Evolutionary conservation across 2,329 filamentous ascomycete genomes (phyloP).

Genomic region (Delphinella strobiligena): DNA sequence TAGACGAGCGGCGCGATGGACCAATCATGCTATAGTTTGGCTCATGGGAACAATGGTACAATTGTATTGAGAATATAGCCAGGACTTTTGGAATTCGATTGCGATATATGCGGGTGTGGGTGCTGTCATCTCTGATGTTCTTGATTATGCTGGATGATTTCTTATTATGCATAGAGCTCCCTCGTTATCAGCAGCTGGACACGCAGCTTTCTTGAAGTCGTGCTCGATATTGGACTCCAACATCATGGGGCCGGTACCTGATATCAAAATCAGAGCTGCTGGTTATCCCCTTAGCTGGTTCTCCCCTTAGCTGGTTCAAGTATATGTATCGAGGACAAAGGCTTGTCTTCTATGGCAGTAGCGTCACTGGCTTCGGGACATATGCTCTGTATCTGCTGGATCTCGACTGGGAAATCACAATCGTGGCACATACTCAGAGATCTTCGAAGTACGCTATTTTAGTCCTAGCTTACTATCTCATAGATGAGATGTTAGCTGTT

Average conservation of each 20-base stretch:
- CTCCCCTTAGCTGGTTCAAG: not conserved
- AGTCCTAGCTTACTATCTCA: not conserved
- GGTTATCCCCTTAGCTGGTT: no score
- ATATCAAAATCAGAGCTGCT: no score
- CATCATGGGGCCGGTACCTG: no score
- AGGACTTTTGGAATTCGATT: no score
- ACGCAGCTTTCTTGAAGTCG: not conserved
- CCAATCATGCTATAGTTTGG: no score
- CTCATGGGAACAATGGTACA: no score
- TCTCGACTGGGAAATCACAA: not conserved
- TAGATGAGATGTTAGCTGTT: not conserved
- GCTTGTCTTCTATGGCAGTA: not conserved
- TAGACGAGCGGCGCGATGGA: no score
- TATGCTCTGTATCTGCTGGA: not conserved
- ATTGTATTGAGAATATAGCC: no score
- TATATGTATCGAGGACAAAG: not conserved
- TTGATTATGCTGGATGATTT: slow-evolving; percentile 45
- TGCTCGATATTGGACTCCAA: not conserved
- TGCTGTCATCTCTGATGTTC: slow-evolving; percentile 30
- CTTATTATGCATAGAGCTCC: slow-evolving; percentile 18
- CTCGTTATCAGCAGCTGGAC: not conserved
- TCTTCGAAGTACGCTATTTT: not conserved
- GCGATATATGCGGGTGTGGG: slow-evolving; percentile 16
- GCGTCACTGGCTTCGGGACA: not conserved
- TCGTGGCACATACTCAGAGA: not conserved